Conservation (phyloP, 2,329 filamentous ascomycete genomes). For the Alternaria brassicicola region DNA sequence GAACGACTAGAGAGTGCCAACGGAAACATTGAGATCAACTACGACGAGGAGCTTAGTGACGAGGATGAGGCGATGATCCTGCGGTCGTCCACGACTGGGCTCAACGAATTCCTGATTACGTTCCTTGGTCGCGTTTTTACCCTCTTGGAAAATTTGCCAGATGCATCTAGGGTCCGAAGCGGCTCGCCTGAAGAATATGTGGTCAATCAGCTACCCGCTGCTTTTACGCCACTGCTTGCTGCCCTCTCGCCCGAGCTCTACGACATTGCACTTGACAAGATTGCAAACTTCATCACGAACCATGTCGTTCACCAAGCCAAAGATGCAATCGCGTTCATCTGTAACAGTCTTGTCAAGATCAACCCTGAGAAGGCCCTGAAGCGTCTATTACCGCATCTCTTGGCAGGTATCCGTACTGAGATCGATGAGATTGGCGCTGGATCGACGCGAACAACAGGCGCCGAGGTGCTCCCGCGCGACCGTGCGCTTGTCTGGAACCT, state of each 20-base stretch:
- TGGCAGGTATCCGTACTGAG: conserved; percentile 90
- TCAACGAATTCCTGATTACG: conserved; percentile 89
- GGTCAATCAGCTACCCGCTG: conserved; percentile 91
- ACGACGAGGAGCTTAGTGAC: conserved; percentile 79
- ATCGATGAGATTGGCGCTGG: conserved; percentile 97
- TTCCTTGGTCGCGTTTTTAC: conserved; percentile 95
- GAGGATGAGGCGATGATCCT: conserved; percentile 87
- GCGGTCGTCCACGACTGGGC: conserved; percentile 90
- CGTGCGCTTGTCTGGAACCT: conserved; percentile 95
- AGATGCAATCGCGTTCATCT: conserved; percentile 98
- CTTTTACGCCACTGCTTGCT: conserved; percentile 87
- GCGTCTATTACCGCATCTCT: conserved; percentile 86
- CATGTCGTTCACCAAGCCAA: conserved; percentile 97
- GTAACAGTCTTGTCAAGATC: conserved; percentile 94
- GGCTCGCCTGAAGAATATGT: conserved; percentile 96
- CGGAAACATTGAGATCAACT: conserved; percentile 83
- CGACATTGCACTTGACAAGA: conserved; percentile 88
- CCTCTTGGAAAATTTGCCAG: conserved; percentile 90
- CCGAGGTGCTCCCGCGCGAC: conserved; percentile 90
- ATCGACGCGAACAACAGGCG: conserved; percentile 90
- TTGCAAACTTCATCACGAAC: conserved; percentile 86
- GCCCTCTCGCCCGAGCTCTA: conserved; percentile 92
- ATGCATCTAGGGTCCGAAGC: conserved; percentile 83
- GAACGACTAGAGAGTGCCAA: conserved; percentile 90
- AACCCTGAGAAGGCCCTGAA: conserved; percentile 92